Base-by-base conservation (phyloP, 257 asterid species). In the Fraxinus quadrangulata region DNA sequence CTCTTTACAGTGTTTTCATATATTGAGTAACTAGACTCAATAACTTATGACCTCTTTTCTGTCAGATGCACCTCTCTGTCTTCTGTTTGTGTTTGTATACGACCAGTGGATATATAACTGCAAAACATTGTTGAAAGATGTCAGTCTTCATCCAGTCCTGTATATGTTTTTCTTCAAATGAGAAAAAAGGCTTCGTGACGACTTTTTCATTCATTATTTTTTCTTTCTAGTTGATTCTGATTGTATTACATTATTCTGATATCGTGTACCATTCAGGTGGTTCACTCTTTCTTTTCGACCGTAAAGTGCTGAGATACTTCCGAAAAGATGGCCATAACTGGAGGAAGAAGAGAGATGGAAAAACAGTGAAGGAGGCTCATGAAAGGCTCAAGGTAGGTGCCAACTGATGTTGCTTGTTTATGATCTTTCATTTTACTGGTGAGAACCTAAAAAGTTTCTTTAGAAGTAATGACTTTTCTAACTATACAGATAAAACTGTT, bases 341-440 rank as follows among this genome's bases (percentile, higher is more conserved):
- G 98, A 89, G 97, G 85, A 94, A 92, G 89, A 94, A 92, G 89
- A 94, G 75, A 83, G 97, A 94, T 74, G 98, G 98, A 14, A 94
- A 91, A 84, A 94, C 98, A 65, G 94, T 91, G 84, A 94, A 94
- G 84, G 97, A 94, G 81, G 97, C 97, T 83, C 98, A 94, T 72
- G 98, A 94, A 88, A 92, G 92, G 87, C 97, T 94, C 82, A 94
- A 94, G 94, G 98, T 89, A 77, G 71, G 80, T 77, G 42, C 54
- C 61, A 63, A 59, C 24, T 67, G 65, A 76, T 61, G 73, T 78
- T 66, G 33, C 23, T 37, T 74, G 78, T 73, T 79, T 47, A 63
- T 70, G 34, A 69, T 80, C 77, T 42, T 67, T 72, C 78, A 67
- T 74, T 66, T 76, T 39, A 39, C 59, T 75, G 45, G 71, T 47